A percentile compares a stretch with the other conserved stretches of the same genome.
Evolutionary conservation across 1,284 basidiomycete genomes (phyloP).

Genomic region (Anthracocystis panici-leucophaei): DNA sequence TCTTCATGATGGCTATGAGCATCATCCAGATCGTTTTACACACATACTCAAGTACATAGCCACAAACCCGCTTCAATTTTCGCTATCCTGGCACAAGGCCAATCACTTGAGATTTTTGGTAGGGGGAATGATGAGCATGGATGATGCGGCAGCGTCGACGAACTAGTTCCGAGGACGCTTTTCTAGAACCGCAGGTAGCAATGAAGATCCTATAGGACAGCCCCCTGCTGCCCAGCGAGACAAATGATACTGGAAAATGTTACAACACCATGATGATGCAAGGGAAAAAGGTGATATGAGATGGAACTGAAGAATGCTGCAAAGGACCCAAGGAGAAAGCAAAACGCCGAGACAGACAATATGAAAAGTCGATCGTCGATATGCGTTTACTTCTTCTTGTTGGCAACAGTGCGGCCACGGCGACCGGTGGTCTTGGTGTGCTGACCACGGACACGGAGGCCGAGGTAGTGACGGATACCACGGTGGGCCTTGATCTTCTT

Average conservation of each 20-base stretch:
- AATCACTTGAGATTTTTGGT: conserved; percentile 49
- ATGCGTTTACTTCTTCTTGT: conserved; percentile 68
- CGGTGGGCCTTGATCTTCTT: conserved; percentile 99
- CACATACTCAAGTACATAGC: background rate
- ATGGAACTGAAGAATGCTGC: conserved; percentile 31
- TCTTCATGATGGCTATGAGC: no score
- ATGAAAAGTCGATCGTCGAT: background rate
- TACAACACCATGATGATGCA: conserved; percentile 50
- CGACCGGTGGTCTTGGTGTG: conserved; percentile 98
- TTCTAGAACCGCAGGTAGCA: conserved; percentile 8
- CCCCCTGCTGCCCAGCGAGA: conserved; percentile 26
- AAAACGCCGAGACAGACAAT: conserved; percentile 7
- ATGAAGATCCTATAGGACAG: conserved; percentile 32
- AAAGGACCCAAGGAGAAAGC: conserved; percentile 24
- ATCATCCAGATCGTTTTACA: no score
- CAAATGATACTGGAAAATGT: conserved; percentile 32
- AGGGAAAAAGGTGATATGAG: conserved; percentile 10
- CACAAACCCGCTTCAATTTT: background rate
- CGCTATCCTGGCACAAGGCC: conserved; percentile 48
- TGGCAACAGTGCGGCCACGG: conserved; percentile 69
- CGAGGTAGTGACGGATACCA: conserved; percentile 98
- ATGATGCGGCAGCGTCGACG: conserved; percentile 17
- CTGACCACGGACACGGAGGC: conserved; percentile 88
- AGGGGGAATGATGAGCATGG: conserved; percentile 36
- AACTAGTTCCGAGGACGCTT: conserved; percentile 4